A percentile compares a stretch with the other conserved stretches of the same genome.
Conservation (phyloP, 2,329 filamentous ascomycete species). For the Fusarium sp. region DNA sequence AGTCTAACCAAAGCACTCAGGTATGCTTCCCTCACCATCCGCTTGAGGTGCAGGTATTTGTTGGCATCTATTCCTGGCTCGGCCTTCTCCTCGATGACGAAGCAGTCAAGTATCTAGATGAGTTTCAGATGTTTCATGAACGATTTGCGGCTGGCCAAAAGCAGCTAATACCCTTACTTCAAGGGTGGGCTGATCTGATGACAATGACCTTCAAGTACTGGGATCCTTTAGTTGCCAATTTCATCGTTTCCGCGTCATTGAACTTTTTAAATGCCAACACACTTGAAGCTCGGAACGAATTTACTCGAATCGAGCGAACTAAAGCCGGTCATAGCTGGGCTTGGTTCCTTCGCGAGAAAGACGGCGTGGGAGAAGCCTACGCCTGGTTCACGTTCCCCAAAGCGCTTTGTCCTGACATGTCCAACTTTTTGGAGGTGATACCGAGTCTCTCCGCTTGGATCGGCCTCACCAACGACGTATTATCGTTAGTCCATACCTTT, state of each 20-base stretch:
- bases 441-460: constrained; percentile 17
- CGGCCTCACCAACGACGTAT: constrained; percentile 6
- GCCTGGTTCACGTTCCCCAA: constrained; percentile 23
- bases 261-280: constrained; percentile 20
- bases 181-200: constrained; percentile 24
- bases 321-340: constrained; percentile 14
- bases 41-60: constrained; percentile 8
- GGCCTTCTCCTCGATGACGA: constrained; percentile 22
- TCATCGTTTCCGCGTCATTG: constrained; percentile 12
- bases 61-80: constrained; percentile 19
- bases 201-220: constrained; percentile 4
- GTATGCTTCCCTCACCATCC: constrained; percentile 24
- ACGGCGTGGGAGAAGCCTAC: constrained; percentile 18
- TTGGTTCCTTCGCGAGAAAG: constrained; percentile 27
- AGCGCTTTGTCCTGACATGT: constrained; percentile 2
- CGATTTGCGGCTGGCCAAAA: not conserved
- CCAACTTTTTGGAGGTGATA: constrained; percentile 20
- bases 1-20: not conserved
- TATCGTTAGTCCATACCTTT: not conserved
- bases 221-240: constrained; percentile 19
- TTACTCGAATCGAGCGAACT: constrained; percentile 1
- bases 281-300: constrained; percentile 12
- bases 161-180: constrained; percentile 3
- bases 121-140: constrained; percentile 16
- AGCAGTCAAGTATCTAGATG: not conserved